phyloP scores from a whole-genome alignment of 2,329 filamentous ascomycete genomes.

The Ceratocystis cubensis region DNA sequence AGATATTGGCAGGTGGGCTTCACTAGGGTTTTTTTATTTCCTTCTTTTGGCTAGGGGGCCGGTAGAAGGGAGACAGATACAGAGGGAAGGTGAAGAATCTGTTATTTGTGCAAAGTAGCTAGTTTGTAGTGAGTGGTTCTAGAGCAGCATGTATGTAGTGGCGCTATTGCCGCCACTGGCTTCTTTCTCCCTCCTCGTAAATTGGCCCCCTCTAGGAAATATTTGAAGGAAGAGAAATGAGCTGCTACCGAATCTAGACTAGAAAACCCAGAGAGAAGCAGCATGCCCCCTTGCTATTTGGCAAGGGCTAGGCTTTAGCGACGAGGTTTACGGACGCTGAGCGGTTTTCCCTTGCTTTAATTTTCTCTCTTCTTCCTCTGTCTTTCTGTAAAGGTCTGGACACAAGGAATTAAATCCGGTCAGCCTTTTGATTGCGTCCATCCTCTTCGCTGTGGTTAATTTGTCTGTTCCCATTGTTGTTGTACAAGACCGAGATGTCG shows the following conservation, averaged over 20 bases:
- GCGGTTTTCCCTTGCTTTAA: neutral
- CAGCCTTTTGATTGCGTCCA: neutral
- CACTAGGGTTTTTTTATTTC: neutral
- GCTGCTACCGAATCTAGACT: neutral
- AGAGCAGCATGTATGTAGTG: neutral
- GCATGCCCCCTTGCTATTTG: neutral
- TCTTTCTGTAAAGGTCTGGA: neutral
- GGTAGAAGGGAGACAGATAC: neutral
- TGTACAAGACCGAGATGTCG: neutral
- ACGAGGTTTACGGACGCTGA: neutral
- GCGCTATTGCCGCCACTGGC: neutral
- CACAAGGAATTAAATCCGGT: neutral
- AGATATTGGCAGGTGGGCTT: slow-evolving; percentile 7
- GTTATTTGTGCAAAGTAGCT: too few relatives aligned
- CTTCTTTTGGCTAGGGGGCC: neutral
- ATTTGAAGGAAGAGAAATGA: slow-evolving; percentile 2
- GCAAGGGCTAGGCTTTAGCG: neutral
- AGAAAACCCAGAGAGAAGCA: neutral
- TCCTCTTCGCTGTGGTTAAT: neutral
- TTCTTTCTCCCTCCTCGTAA: slow-evolving; percentile 2
- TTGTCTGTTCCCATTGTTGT: neutral
- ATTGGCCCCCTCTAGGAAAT: neutral
- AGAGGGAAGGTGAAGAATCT: neutral
- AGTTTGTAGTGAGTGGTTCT: neutral
- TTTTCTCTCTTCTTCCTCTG: neutral